These are phyloP conservation scores for Baudoinia panamericana DNA, from an alignment of 495 filamentous ascomycete species.

Conservation along the genomic window DNA sequence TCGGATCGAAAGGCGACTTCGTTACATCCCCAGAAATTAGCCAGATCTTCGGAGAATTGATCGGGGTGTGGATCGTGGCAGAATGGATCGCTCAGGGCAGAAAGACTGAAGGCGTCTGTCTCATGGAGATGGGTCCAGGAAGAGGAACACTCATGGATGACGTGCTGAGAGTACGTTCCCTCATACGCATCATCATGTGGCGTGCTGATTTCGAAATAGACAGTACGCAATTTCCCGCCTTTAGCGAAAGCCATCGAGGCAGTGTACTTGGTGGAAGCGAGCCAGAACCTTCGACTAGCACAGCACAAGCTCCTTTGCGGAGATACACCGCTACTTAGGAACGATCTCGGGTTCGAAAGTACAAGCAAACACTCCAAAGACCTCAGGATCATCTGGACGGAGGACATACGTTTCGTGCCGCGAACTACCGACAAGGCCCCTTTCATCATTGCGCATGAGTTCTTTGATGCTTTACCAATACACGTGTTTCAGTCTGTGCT, in stretches of 20 bases:
- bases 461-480: conserved; percentile 97
- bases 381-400: conserved; percentile 72
- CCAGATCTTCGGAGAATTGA: conserved; percentile 87
- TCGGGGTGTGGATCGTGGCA: conserved; percentile 85
- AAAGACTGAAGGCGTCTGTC: conserved; percentile 54
- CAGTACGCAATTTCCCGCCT: conserved; percentile 65
- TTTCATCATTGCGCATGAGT: conserved; percentile 92
- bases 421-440: conserved; percentile 55
- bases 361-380: conserved; percentile 56
- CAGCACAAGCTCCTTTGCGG: conserved; percentile 81
- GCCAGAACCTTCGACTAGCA: conserved; percentile 53
- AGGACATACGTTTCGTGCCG: conserved; percentile 73
- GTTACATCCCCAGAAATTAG: conserved; percentile 96
- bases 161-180: conserved; percentile 57
- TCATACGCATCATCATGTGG: not conserved
- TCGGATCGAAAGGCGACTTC: conserved; percentile 84
- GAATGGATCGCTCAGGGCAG: conserved; percentile 91
- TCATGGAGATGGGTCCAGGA: conserved; percentile 89
- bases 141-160: conserved; percentile 96
- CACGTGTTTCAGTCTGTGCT: conserved; percentile 77
- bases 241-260: conserved; percentile 66
- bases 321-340: conserved; percentile 50
- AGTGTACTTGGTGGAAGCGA: conserved; percentile 86
- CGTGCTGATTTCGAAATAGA: conserved; percentile 36
- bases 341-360: conserved; percentile 61